phyloP scores from a whole-genome alignment of 495 filamentous ascomycete species.

The Aspergillus funiculosus region DNA sequence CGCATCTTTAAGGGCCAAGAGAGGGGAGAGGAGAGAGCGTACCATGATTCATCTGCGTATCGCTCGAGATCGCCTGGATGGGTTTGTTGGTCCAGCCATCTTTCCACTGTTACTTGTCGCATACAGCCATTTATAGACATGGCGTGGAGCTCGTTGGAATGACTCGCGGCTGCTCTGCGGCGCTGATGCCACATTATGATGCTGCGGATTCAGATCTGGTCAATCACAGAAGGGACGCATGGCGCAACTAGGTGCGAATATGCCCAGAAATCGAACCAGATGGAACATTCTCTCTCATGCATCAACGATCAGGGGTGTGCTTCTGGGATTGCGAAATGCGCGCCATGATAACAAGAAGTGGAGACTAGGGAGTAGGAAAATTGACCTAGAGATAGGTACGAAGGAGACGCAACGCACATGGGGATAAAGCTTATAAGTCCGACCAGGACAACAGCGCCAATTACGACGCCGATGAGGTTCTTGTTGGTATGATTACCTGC shows the following conservation, averaged over 20 bases:
- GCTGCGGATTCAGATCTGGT: slow-evolving; percentile 13
- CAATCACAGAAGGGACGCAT: not conserved
- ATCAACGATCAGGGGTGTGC: slow-evolving; percentile 15
- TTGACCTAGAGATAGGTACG: slow-evolving; percentile 12
- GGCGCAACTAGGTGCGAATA: not conserved
- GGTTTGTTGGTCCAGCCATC: slow-evolving; percentile 30
- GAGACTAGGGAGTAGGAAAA: not conserved
- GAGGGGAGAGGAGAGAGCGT: slow-evolving; percentile 13
- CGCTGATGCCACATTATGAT: slow-evolving; percentile 27
- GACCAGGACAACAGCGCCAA: slow-evolving; percentile 31
- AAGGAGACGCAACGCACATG: slow-evolving; percentile 28
- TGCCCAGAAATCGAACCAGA: slow-evolving; percentile 12
- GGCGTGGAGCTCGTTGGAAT: slow-evolving; percentile 15
- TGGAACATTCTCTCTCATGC: slow-evolving; percentile 20
- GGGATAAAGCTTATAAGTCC: slow-evolving; percentile 30
- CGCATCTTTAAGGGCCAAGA: slow-evolving; percentile 28
- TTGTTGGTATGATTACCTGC: slow-evolving; percentile 20
- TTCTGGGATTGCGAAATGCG: not conserved
- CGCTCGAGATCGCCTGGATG: slow-evolving; percentile 15
- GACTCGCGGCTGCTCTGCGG: slow-evolving; percentile 16
- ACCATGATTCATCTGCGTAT: slow-evolving; percentile 31
- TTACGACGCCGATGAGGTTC: slow-evolving; percentile 32
- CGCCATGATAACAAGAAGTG: too few relatives aligned
- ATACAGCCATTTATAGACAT: slow-evolving; percentile 16
- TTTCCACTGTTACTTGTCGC: slow-evolving; percentile 21